Base-by-base conservation (phyloP, 192 early-diverging fungal genomes). In the Entrophospora sp. region DNA sequence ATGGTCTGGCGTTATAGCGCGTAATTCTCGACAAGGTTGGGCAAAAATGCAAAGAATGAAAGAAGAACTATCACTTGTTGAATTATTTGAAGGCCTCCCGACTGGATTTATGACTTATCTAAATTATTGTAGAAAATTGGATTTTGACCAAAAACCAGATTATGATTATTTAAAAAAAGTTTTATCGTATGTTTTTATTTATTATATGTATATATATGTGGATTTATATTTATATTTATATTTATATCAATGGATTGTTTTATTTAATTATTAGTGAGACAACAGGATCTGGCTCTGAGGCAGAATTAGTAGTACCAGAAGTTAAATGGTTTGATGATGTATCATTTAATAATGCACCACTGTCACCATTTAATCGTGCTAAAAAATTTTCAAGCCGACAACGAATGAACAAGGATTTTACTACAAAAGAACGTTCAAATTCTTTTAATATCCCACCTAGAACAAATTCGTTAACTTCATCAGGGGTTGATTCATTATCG, bases 11-110 rank as follows among this genome's bases (percentile, higher is more conserved):
- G 76, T 94, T 24, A 84, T 88, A 66, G 92, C 92, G 4, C 77
- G 83, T 22, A 90, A 84, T 42, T 89, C 91, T 56, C 80, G 82
- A 51, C 81, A 89, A 69, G 92, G 92, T 18, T 94, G 92, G 82
- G 89, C 91, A 44, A 88, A 89, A 69, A 94, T 94, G 83, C 79
- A 82, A 14, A 87, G 89, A 64, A 88, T 87, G 69, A 94, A 94
- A 61, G 85, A 88, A 57, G 83, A 83, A 4, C 85, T 79, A 0
- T 72, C 75, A n/a, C 74, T 94, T 42, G 75, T 83, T 24, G 90
- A 91, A 35, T 67, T 94, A n/a, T 90, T 88, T 65, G 83, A 85
- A 8, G 88, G 85, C 0, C 74, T 86, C 52, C 92, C 92, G 5
- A 64, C 42, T 35, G 92, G 88, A 25, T 89, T 93, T 72, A 78